A percentile compares a stretch with the other conserved stretches of the same genome.
These are phyloP conservation scores for Annulohypoxylon moriforme DNA, from an alignment of 495 filamentous ascomycete species.

Conservation along the genomic window DNA sequence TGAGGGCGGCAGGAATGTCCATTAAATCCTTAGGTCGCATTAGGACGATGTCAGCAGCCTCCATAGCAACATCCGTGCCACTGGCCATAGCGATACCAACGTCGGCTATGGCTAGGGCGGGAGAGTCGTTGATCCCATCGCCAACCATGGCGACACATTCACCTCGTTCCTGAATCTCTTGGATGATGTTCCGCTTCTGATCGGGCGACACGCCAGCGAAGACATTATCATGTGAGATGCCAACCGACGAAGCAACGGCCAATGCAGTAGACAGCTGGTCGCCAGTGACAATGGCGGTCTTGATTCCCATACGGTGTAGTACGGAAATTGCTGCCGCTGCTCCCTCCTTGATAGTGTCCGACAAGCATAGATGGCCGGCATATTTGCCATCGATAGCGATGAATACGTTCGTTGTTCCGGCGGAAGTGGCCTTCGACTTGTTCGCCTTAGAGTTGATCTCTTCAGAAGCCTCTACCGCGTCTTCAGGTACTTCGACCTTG, in stretches of 20 bases:
- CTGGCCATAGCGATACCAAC: constrained; percentile 92
- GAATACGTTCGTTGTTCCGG: constrained; percentile 90
- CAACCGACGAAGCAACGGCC: constrained; percentile 83
- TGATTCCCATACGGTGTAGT: constrained; percentile 83
- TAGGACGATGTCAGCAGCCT: constrained; percentile 94
- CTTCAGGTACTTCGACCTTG: constrained; percentile 72
- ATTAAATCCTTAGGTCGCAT: constrained; percentile 94
- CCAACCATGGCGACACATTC: constrained; percentile 95
- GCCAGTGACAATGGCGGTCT: constrained; percentile 91
- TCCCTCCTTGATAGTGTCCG: constrained; percentile 89
- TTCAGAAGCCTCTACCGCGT: constrained; percentile 66
- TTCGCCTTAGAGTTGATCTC: constrained; percentile 63
- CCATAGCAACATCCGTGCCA: constrained; percentile 97
- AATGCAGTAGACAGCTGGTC: constrained; percentile 85
- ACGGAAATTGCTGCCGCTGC: constrained; percentile 87
- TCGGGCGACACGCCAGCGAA: constrained; percentile 86
- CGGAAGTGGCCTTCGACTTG: constrained; percentile 50
- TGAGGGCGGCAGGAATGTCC: constrained; percentile 85
- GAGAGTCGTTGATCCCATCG: constrained; percentile 99
- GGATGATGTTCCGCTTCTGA: constrained; percentile 87
- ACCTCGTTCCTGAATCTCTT: constrained; percentile 74
- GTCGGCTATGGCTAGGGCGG: constrained; percentile 90
- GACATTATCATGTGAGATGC: constrained; percentile 79
- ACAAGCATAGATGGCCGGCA: constrained; percentile 82
- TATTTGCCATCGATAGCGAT: constrained; percentile 85